phyloP scores from a whole-genome alignment of 2,329 filamentous ascomycete genomes.

The Calonectria leucothoes region DNA sequence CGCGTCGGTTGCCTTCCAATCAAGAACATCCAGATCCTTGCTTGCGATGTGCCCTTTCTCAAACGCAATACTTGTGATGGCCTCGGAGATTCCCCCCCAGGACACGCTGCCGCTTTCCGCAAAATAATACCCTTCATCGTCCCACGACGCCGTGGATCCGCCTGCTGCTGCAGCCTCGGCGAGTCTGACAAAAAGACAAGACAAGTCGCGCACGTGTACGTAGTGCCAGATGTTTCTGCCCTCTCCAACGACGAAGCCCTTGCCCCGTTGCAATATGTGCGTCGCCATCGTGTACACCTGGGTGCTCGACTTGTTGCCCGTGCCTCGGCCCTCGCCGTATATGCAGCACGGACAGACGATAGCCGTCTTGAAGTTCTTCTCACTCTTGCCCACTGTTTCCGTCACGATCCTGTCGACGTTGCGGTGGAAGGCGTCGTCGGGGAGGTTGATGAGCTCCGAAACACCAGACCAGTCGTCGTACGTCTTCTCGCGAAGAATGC shows the following conservation, averaged over 20 bases:
- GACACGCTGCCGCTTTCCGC: background rate
- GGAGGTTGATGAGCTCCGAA: background rate
- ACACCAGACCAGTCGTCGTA: background rate
- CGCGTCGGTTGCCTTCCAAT: background rate
- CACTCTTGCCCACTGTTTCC: background rate
- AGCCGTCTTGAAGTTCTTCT: background rate
- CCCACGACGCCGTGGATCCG: background rate
- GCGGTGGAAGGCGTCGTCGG: background rate
- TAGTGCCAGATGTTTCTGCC: background rate
- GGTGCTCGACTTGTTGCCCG: background rate
- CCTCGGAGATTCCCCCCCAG: background rate
- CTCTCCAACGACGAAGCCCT: background rate
- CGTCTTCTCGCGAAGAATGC: background rate
- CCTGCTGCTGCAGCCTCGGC: background rate
- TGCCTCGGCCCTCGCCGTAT: background rate
- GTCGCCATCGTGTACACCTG: background rate
- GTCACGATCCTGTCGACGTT: background rate
- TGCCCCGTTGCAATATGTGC: background rate
- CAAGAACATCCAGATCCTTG: background rate
- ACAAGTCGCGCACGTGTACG: background rate
- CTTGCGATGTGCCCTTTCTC: background rate
- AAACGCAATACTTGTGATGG: background rate
- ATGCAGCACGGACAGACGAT: background rate
- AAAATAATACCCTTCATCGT: background rate
- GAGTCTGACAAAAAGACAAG: background rate